phyloP scores from a whole-genome alignment of 2,329 filamentous ascomycete species.

The Alternaria solani region DNA sequence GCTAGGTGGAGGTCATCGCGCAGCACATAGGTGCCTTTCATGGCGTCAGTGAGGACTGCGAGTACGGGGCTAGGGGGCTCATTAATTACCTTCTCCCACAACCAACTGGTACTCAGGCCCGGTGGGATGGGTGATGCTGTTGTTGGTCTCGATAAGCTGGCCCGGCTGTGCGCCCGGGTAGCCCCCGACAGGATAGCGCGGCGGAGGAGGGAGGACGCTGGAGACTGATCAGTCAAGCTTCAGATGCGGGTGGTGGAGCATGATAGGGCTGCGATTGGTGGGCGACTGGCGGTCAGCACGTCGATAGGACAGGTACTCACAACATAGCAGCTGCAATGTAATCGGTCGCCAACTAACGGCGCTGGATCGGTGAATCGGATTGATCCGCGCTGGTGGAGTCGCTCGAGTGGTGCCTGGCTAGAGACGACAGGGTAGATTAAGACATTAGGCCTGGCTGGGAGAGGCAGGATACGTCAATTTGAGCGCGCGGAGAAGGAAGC shows the following conservation, averaged over 20 bases:
- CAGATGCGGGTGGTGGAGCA: conserved; percentile 24
- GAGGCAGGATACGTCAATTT: conserved; percentile 7
- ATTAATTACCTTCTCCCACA: conserved; percentile 80
- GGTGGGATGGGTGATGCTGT: conserved; percentile 79
- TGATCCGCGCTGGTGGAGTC: conserved; percentile 1
- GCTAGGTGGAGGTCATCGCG: conserved; percentile 92
- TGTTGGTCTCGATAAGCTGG: conserved; percentile 92
- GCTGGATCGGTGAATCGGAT: conserved; percentile 22
- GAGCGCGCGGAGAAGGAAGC: conserved; percentile 10
- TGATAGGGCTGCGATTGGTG: conserved; percentile 37
- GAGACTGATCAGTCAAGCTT: conserved; percentile 35
- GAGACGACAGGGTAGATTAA: conserved; percentile 23
- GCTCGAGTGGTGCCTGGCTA: conserved; percentile 16
- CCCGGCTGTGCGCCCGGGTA: conserved; percentile 77
- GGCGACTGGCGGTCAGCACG: conserved; percentile 21
- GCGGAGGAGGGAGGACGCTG: conserved; percentile 79
- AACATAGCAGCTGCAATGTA: conserved; percentile 46
- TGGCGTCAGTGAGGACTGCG: conserved; percentile 31
- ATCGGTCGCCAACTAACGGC: conserved; percentile 27
- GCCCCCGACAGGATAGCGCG: conserved; percentile 79
- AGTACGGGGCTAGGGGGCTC: conserved; percentile 1
- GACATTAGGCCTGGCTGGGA: conserved; percentile 5
- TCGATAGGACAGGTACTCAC: conserved; percentile 36
- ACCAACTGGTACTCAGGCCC: conserved; percentile 89
- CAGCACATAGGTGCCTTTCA: conserved; percentile 82